phyloP scores from a whole-genome alignment of 148 eudicot genomes.

The Camellia sinensis region DNA sequence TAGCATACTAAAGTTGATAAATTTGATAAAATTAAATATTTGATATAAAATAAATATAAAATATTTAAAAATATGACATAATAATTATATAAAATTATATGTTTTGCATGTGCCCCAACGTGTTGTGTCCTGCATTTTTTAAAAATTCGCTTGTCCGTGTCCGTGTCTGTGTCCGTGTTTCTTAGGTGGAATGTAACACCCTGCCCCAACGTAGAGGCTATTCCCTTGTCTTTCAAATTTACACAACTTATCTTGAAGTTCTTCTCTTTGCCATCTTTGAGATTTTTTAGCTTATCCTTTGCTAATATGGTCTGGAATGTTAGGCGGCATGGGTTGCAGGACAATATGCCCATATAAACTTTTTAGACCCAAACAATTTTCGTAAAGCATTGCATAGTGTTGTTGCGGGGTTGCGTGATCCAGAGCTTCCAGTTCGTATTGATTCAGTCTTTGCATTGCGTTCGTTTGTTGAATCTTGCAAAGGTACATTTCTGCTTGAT shows the following conservation, averaged over 20 bases:
- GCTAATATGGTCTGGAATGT: constrained; percentile 4
- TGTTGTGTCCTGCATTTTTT: too few relatives aligned
- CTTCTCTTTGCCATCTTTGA: not conserved
- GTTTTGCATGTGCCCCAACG: too few relatives aligned
- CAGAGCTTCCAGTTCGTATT: constrained; percentile 96
- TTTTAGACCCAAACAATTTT: constrained; percentile 82
- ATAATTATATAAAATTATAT: too few relatives aligned
- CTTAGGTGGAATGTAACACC: not conserved
- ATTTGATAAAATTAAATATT: too few relatives aligned
- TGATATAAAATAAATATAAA: too few relatives aligned
- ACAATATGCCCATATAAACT: constrained; percentile 86
- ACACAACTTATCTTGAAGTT: not conserved
- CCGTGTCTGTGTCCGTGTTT: too few relatives aligned
- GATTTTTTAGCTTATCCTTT: not conserved
- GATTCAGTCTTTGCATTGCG: constrained; percentile 94
- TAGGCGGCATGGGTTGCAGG: constrained; percentile 99
- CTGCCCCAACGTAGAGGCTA: not conserved
- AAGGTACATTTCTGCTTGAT: constrained; percentile 38
- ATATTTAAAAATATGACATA: too few relatives aligned
- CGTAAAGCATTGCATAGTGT: constrained; percentile 84
- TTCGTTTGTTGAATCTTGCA: constrained; percentile 95
- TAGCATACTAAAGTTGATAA: too few relatives aligned
- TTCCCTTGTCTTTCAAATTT: not conserved
- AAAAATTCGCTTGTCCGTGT: too few relatives aligned
- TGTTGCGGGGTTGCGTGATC: constrained; percentile 89